Conservation (phyloP, 2,329 filamentous ascomycete genomes). For the Coniochaeta sp. region DNA sequence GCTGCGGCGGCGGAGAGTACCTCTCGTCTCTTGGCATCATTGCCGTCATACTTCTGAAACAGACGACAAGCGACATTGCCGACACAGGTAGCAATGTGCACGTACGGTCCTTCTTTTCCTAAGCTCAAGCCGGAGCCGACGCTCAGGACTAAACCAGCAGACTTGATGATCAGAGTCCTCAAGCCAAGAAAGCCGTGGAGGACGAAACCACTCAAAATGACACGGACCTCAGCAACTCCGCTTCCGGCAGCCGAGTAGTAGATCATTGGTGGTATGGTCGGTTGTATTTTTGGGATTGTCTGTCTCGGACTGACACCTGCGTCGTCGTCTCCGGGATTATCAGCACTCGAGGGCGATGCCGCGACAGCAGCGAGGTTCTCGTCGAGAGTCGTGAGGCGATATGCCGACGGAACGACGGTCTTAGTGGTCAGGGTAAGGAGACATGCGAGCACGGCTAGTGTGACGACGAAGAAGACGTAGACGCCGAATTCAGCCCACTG, state of each 20-base stretch:
- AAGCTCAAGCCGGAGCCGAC: slow-evolving; percentile 89
- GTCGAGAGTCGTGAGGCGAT: slow-evolving; percentile 81
- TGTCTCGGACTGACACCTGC: slow-evolving; percentile 32
- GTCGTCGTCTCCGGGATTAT: slow-evolving; percentile 31
- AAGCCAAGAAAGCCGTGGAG: slow-evolving; percentile 90
- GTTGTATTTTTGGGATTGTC: slow-evolving; percentile 28
- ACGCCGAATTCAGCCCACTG: slow-evolving; percentile 69
- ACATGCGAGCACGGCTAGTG: slow-evolving; percentile 66
- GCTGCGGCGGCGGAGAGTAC: slow-evolving; percentile 89
- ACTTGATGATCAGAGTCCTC: slow-evolving; percentile 81
- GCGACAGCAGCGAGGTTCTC: slow-evolving; percentile 77
- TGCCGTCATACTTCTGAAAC: slow-evolving; percentile 89
- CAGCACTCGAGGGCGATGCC: slow-evolving; percentile 25
- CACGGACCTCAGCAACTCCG: slow-evolving; percentile 93
- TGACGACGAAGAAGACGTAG: slow-evolving; percentile 66
- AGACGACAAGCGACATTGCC: slow-evolving; percentile 92
- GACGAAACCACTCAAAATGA: slow-evolving; percentile 96
- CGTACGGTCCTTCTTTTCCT: slow-evolving; percentile 91
- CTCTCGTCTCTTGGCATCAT: slow-evolving; percentile 90
- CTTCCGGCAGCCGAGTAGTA: slow-evolving; percentile 96
- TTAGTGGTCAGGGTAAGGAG: slow-evolving; percentile 82
- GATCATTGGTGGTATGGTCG: slow-evolving; percentile 61
- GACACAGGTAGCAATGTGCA: slow-evolving; percentile 94
- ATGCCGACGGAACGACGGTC: slow-evolving; percentile 83
- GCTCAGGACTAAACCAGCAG: slow-evolving; percentile 73